Conservation (phyloP, 352 stramenopile genomes). For the Globisporangium spinosum region DNA sequence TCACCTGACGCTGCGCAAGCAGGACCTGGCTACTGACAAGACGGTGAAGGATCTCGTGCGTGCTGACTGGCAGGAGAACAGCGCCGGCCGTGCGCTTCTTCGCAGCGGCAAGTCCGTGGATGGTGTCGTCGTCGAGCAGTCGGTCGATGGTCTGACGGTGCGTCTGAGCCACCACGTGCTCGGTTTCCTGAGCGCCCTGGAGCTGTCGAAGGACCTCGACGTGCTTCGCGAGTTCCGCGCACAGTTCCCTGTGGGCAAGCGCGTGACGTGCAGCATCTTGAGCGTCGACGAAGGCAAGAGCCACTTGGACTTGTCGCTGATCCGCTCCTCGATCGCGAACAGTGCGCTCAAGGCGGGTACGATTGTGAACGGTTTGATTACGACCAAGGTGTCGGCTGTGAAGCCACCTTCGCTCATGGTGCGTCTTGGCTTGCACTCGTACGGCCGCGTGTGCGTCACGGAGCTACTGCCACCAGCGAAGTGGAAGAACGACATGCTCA, state of each 20-base stretch:
- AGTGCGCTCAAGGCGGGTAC: constrained; percentile 34
- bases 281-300: constrained; percentile 72
- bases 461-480: constrained; percentile 53
- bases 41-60: constrained; percentile 50
- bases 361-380: constrained; percentile 73
- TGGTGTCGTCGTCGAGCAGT: constrained; percentile 71
- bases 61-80: constrained; percentile 75
- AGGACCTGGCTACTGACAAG: constrained; percentile 38
- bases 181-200: constrained; percentile 53
- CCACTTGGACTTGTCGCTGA: constrained; percentile 65
- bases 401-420: constrained; percentile 85
- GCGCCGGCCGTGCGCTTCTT: constrained; percentile 63
- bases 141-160: constrained; percentile 48
- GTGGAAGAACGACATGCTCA: constrained; percentile 74
- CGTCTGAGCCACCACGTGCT: constrained; percentile 74
- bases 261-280: constrained; percentile 61
- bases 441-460: constrained; percentile 79
- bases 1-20: constrained; percentile 60
- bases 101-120: constrained; percentile 48
- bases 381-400: constrained; percentile 63
- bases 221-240: constrained; percentile 57
- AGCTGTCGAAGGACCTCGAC: constrained; percentile 63
- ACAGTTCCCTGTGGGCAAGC: constrained; percentile 77
- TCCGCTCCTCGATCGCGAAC: constrained; percentile 30
- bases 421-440: constrained; percentile 68